Percentiles rank a stretch among this genome's conserved stretches.
Conservation (phyloP, 2,329 filamentous ascomycete species). For the Fusarium sp. region DNA sequence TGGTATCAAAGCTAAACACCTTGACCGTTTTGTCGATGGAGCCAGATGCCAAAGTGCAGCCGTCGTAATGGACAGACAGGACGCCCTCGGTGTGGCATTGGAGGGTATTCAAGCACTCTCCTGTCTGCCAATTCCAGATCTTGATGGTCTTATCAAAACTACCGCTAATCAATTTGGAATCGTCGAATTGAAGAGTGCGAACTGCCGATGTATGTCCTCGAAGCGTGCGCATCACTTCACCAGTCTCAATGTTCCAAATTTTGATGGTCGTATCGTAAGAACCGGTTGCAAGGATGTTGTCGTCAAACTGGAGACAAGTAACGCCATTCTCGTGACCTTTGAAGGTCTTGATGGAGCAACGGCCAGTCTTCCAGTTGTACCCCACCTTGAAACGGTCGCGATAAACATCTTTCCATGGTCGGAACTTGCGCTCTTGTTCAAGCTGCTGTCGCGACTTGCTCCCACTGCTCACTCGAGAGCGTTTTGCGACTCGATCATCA, state of each 20-base stretch:
- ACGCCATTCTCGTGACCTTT: constrained; percentile 85
- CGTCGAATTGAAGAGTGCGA: constrained; percentile 91
- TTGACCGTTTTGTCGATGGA: constrained; percentile 91
- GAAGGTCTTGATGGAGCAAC: constrained; percentile 85
- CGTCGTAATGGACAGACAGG: constrained; percentile 88
- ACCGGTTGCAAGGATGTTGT: constrained; percentile 90
- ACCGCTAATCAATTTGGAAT: constrained; percentile 89
- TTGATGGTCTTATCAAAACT: constrained; percentile 88
- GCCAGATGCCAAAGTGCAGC: constrained; percentile 85
- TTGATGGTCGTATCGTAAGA: constrained; percentile 96
- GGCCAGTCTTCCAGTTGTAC: constrained; percentile 96
- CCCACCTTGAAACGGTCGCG: constrained; percentile 95
- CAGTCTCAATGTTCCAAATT: constrained; percentile 94
- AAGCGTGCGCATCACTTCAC: constrained; percentile 86
- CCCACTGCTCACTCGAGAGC: constrained; percentile 45
- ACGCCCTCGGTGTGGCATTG: constrained; percentile 84
- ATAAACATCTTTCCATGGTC: constrained; percentile 97
- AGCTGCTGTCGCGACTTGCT: constrained; percentile 49
- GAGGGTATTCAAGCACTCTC: constrained; percentile 84
- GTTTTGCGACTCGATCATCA: constrained; percentile 46
- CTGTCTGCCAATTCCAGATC: constrained; percentile 97
- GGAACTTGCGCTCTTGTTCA: constrained; percentile 60
- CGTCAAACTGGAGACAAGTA: constrained; percentile 72
- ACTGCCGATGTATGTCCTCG: constrained; percentile 85
- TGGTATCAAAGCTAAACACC: constrained; percentile 91